Evolutionary conservation across 495 filamentous ascomycete genomes (phyloP), one percentile per base, ranked within the genome.

Genomic region (Tuber microsphaerosporum): DNA sequence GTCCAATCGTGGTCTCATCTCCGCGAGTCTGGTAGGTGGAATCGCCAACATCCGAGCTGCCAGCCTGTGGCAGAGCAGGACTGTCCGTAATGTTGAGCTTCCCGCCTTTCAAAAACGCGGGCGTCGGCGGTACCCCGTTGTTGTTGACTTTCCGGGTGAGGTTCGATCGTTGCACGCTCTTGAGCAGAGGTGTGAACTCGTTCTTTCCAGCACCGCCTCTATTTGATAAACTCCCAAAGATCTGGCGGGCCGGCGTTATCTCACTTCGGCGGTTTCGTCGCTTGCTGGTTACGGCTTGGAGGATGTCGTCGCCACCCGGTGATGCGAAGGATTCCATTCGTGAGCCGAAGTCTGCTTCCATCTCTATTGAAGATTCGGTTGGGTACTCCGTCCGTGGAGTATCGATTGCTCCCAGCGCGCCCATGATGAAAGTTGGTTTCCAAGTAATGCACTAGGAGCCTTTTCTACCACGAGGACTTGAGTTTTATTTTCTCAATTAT

Each of bases 151-250:
- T 88, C 70, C 88, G 87, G 71, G 91, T 85, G 46, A 90, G 87
- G 77, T 91, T 94, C 80, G 94, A 94, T 73, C 89, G 90, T 26
- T 93, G 92, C 20, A 93, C 94, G 75, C 92, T 97, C 85, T 93
- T 94, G 82, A 99, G 89, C 73, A 99, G 84, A 0, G 95, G 95
- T 3, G 95, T 99, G 82, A 99, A 99, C 77, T 99, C 96, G 70
- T 88, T 89, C 71, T 89, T 90, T 20, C 86, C 88, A 51, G 87
- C 88, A 37, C 86, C 84, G 19, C 88, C 87, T 41, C 84, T 91
- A 81, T 92, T 78, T 87, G 87, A 46, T 22, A 80, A 39, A 56
- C 26, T 71, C 41, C 75, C 74, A 46, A 80, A 79, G 77, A 88
- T 87, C 82, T 91, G 89, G 70, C 87, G 89, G 61, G 96, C 88